Conservation (phyloP, 2,329 filamentous ascomycete species). For the Gremmenia infestans region DNA sequence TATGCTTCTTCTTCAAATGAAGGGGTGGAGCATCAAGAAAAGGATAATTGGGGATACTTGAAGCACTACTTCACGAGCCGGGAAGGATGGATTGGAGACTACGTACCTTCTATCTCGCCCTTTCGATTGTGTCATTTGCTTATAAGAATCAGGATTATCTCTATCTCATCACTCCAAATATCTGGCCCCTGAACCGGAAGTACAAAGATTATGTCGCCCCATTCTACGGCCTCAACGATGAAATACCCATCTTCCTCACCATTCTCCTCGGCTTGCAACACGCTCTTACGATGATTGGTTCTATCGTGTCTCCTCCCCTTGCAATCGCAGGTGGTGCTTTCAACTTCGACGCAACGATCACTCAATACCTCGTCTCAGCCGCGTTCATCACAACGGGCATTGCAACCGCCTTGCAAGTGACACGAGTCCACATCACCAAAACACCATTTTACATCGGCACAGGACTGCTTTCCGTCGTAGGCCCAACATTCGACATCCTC, state of each 20-base stretch:
- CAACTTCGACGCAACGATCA: constrained; percentile 48
- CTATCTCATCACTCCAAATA: constrained; percentile 39
- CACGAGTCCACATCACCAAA: constrained; percentile 55
- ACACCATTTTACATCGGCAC: constrained; percentile 62
- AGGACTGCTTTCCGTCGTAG: constrained; percentile 62
- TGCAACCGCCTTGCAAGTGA: constrained; percentile 61
- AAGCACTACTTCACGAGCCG: constrained; percentile 33
- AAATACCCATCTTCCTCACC: constrained; percentile 62
- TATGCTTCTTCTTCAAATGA: constrained; percentile 16
- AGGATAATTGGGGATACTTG: constrained; percentile 18
- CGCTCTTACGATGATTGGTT: constrained; percentile 60
- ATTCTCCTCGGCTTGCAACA: constrained; percentile 66
- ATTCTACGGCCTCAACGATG: constrained; percentile 65
- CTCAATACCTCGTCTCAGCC: constrained; percentile 64
- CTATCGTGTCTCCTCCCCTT: constrained; percentile 54
- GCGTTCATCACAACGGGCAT: constrained; percentile 64
- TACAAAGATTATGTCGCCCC: constrained; percentile 46
- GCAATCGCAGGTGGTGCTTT: constrained; percentile 55
- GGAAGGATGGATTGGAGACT: constrained; percentile 37
- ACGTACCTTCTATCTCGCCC: constrained; percentile 24
- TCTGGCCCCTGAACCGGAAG: constrained; percentile 58
- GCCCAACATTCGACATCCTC: constrained; percentile 63
- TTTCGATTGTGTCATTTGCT: background rate
- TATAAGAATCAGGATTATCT: constrained; percentile 31
- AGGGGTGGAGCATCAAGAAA: constrained; percentile 1